A percentile compares a stretch with the other conserved stretches of the same genome.
phyloP scores from a whole-genome alignment of 1,139 yeast species.

The Geotrichum cucujoidarum region DNA sequence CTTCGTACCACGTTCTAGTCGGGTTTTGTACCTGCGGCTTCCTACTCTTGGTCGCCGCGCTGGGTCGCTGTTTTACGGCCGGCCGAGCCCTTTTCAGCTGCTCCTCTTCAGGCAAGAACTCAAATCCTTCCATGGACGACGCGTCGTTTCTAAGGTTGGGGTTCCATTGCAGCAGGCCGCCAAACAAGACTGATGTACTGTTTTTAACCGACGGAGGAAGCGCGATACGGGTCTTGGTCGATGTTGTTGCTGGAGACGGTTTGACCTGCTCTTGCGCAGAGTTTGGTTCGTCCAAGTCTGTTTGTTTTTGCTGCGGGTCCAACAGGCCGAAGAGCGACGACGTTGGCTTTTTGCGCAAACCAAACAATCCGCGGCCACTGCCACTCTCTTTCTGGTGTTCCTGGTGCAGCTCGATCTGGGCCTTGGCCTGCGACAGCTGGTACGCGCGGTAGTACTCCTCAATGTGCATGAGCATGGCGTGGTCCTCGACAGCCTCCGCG shows the following conservation, averaged over 20 bases:
- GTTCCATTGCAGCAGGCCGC: neutral
- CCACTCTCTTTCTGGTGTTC: neutral
- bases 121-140: no score
- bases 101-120: no score
- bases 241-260: neutral
- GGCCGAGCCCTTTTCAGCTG: neutral
- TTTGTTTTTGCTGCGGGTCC: neutral
- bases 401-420: conserved; percentile 8
- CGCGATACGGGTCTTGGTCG: neutral
- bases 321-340: neutral
- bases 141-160: neutral
- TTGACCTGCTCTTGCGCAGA: no score
- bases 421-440: conserved; percentile 2
- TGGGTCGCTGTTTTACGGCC: neutral
- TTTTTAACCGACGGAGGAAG: neutral
- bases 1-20: neutral
- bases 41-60: no score
- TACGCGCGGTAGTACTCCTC: conserved; percentile 11
- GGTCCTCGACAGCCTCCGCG: conserved; percentile 10
- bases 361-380: no score
- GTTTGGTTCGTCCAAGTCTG: neutral
- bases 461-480: conserved; percentile 4
- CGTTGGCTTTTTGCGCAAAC: neutral
- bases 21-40: neutral
- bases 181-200: neutral